phyloP scores from a whole-genome alignment of 2,329 filamentous ascomycete species.

The Fusarium sulawesiense region DNA sequence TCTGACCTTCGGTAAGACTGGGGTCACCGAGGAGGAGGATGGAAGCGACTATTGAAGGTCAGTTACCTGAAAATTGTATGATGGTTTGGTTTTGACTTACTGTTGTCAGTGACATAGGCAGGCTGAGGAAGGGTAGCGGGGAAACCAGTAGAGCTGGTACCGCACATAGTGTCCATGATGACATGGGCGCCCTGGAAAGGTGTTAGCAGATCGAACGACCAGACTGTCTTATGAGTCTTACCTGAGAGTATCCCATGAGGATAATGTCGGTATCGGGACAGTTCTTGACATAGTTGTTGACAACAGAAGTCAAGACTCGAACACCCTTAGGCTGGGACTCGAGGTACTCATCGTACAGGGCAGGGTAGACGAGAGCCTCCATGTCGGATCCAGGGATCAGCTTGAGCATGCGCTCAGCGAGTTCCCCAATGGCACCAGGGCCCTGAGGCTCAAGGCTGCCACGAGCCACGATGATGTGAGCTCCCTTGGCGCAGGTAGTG shows the following conservation, averaged over 20 bases:
- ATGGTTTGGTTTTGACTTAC: not conserved
- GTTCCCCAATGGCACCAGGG: constrained; percentile 27
- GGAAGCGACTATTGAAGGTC: not conserved
- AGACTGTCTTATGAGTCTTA: not conserved
- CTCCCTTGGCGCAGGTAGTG: constrained; percentile 22
- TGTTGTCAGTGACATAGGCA: not conserved
- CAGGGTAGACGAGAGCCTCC: constrained; percentile 37
- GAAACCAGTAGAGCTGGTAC: constrained; percentile 25
- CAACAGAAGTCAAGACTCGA: not conserved
- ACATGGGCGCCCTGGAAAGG: constrained; percentile 23
- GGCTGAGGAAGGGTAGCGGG: not conserved
- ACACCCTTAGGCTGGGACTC: constrained; percentile 37
- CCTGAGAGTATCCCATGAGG: constrained; percentile 38
- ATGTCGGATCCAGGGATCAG: constrained; percentile 33
- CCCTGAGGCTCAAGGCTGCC: constrained; percentile 39
- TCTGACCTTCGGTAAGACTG: constrained; percentile 21
- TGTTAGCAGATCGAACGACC: not conserved
- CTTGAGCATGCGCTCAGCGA: constrained; percentile 18
- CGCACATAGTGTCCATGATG: constrained; percentile 22
- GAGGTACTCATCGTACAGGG: constrained; percentile 30
- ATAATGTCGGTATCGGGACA: constrained; percentile 36
- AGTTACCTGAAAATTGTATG: not conserved
- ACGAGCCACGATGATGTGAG: constrained; percentile 37
- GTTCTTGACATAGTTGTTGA: constrained; percentile 20
- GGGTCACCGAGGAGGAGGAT: constrained; percentile 33